Evolutionary conservation across 176 grass and related monocot species (phyloP).

Genomic region (Aegilops speltoides): DNA sequence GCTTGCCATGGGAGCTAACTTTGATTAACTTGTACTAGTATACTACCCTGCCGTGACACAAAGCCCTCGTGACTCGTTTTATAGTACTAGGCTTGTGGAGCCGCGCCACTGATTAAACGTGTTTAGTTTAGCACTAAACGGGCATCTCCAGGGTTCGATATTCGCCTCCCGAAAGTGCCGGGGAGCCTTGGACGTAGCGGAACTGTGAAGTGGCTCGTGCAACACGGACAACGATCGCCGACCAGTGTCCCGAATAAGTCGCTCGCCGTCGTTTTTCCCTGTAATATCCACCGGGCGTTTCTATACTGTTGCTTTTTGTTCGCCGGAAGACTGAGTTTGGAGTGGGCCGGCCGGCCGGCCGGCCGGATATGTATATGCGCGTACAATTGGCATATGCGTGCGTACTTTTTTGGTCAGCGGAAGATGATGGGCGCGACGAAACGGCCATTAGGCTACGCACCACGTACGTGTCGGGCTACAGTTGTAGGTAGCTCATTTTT

Average conservation of each 20-base stretch:
- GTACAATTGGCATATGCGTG: too few species aligned
- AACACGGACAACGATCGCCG: neutral
- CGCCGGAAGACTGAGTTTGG: too few species aligned
- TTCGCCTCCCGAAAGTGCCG: neutral
- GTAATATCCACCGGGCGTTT: too few species aligned
- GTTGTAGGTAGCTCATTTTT: neutral
- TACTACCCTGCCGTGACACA: neutral
- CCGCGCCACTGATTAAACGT: too few species aligned
- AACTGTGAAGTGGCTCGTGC: neutral
- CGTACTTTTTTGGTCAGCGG: too few species aligned
- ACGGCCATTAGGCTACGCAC: too few species aligned
- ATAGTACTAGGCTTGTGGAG: neutral
- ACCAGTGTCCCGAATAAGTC: too few species aligned
- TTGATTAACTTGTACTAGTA: neutral
- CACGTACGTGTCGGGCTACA: too few species aligned
- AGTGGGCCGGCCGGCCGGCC: too few species aligned
- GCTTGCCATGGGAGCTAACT: constrained; percentile 27
- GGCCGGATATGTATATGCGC: too few species aligned
- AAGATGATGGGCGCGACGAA: too few species aligned
- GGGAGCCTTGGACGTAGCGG: neutral
- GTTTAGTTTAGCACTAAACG: neutral
- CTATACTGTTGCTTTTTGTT: too few species aligned
- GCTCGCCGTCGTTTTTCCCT: neutral
- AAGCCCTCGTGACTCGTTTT: neutral
- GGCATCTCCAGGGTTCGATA: neutral